Evolutionary conservation across 805 yeast species (phyloP).

Genomic region (Kuraishia cidri): DNA sequence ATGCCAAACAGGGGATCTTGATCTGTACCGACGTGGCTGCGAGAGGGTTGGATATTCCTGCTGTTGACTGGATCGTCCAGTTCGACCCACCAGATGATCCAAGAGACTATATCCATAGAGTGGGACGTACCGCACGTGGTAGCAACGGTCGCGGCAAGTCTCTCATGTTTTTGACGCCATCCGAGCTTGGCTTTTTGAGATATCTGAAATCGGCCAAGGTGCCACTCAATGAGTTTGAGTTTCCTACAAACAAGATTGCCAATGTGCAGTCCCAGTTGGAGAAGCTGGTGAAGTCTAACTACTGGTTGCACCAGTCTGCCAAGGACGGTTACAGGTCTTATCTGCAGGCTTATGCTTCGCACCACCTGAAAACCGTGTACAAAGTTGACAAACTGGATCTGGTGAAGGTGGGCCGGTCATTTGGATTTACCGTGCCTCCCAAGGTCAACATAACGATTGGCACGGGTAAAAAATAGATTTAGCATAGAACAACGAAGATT

Average conservation of each 20-base stretch:
- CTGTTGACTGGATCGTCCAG: conserved; percentile 98
- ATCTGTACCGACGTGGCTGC: conserved; percentile 99
- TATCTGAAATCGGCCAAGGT: conserved; percentile 95
- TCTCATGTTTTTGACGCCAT: conserved; percentile 90
- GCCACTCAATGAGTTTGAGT: conserved; percentile 94
- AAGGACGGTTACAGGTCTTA: conserved; percentile 96
- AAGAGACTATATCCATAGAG: conserved; percentile 97
- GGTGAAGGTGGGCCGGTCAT: conserved; percentile 90
- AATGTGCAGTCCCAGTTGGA: conserved; percentile 92
- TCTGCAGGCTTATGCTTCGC: conserved; percentile 95
- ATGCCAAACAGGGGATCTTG: conserved; percentile 88
- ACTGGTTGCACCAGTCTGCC: conserved; percentile 91
- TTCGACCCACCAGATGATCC: conserved; percentile 99
- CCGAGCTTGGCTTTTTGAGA: conserved; percentile 88
- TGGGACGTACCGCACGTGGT: conserved; percentile 98
- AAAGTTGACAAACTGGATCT: conserved; percentile 92
- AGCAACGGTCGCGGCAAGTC: conserved; percentile 84
- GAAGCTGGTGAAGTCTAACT: conserved; percentile 84
- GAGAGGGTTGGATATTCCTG: conserved; percentile 96
- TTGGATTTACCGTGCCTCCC: conserved; percentile 93
- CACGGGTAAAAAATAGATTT: too few relatives aligned
- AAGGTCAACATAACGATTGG: conserved; percentile 95
- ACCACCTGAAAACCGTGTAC: conserved; percentile 91
- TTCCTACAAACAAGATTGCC: conserved; percentile 89
- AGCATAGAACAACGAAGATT: too few relatives aligned